These are phyloP conservation scores for Blastomyces gilchristii DNA, from an alignment of 2,329 filamentous ascomycete genomes.

Conservation along the genomic window DNA sequence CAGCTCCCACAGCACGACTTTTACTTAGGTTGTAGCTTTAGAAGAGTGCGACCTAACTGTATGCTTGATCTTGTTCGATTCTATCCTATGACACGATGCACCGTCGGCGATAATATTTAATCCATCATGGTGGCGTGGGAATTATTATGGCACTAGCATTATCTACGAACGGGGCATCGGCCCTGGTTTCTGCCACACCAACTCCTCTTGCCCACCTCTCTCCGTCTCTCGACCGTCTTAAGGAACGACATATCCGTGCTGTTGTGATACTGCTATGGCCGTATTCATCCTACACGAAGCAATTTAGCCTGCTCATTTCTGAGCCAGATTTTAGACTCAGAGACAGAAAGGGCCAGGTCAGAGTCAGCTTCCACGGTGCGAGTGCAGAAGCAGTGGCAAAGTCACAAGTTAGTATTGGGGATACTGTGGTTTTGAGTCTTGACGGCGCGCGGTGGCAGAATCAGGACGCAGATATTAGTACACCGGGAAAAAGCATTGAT, in stretches of 20 bases:
- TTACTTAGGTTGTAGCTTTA: not conserved
- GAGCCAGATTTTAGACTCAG: conserved; percentile 78
- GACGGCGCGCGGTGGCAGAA: conserved; percentile 53
- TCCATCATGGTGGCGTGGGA: not conserved
- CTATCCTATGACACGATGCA: not conserved
- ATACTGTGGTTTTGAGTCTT: conserved; percentile 60
- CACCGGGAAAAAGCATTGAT: conserved; percentile 47
- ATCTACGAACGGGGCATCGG: conserved; percentile 16
- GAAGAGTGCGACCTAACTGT: not conserved
- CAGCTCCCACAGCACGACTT: not conserved
- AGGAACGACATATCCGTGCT: conserved; percentile 46
- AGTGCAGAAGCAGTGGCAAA: conserved; percentile 60
- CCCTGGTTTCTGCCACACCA: conserved; percentile 18
- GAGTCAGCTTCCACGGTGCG: conserved; percentile 61
- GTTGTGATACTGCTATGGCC: conserved; percentile 84
- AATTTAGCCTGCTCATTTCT: conserved; percentile 68
- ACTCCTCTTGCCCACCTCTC: conserved; percentile 35
- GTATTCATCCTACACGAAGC: conserved; percentile 65
- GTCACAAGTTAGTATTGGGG: conserved; percentile 63
- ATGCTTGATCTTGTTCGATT: not conserved
- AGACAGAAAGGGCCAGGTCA: conserved; percentile 65
- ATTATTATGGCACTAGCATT: not conserved
- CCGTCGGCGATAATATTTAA: not conserved
- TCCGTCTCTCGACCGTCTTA: conserved; percentile 24
- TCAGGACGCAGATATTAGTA: conserved; percentile 34